Evolutionary conservation across 768 basidiomycete species (phyloP), one percentile per base, ranked within the genome.

Genomic region (Rossbeevera mucosa): DNA sequence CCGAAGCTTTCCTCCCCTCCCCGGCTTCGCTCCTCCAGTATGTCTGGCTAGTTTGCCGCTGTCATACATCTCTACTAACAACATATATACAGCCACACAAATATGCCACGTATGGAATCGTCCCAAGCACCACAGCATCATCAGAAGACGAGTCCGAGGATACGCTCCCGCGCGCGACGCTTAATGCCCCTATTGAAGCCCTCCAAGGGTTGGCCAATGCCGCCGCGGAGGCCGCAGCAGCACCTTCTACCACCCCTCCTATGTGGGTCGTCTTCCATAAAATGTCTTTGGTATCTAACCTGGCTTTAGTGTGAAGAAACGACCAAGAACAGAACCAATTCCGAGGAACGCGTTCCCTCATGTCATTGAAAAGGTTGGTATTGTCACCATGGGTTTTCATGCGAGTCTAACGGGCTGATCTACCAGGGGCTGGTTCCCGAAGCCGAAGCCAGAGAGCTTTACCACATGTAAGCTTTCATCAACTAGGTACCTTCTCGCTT

Each of bases 111-210:
- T 95, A 95, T 64, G 94, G 91, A 28, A 90, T 96, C 59, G 80
- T 92, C 29, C 83, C 91, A 14, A 85, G 86, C 69, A 84, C 90
- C 5, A 79, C 88, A 12, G 81, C 88, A 7, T 92, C 91, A 0
- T 91, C 90, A 40, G 91, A 94, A 55, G 93, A 93, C 64, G 92
- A 94, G 69, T 91, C 89, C 0, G 91, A 94, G 63, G 91, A 94
- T 47, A 87, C 91, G 0, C 74, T 94, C 12, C 89, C 92, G 14
- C 80, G 91, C 29, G 80, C 87, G 33, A 82, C 88, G 28, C 74
- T 96, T 56, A 92, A 89, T 56, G 92, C 94, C 1, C 94, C 94
- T 1, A 94, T 95, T 50, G 92, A 96, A 64, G 94, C 94, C 12
- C 74, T 97, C 30, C 92, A 96, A 66, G 91, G 92, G 3, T 76